These are phyloP conservation scores for Didymella segeticola DNA, from an alignment of 2,329 filamentous ascomycete genomes.

Conservation along the genomic window DNA sequence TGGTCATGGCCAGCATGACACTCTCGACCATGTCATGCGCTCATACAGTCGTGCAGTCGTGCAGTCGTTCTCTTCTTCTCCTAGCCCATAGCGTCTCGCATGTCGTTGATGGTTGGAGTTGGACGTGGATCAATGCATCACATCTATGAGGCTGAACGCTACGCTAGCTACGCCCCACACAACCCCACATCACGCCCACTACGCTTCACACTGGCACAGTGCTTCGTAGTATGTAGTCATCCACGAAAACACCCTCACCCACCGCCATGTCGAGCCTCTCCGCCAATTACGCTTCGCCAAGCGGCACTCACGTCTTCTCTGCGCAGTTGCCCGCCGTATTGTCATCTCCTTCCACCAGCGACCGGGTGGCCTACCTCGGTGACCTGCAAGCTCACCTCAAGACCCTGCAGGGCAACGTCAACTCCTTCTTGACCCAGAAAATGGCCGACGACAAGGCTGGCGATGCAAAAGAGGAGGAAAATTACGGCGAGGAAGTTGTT, in stretches of 20 bases:
- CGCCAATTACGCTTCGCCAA: constrained; percentile 63
- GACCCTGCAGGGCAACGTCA: constrained; percentile 70
- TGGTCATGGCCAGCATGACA: constrained; percentile 19
- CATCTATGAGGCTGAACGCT: constrained; percentile 14
- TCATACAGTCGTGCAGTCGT: not conserved
- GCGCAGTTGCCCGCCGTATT: constrained; percentile 25
- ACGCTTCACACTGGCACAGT: too few species aligned
- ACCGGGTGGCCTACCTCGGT: constrained; percentile 66
- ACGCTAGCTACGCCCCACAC: constrained; percentile 7
- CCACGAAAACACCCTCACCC: not conserved
- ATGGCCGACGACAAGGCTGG: constrained; percentile 74
- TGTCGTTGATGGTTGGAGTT: not conserved
- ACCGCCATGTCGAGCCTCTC: constrained; percentile 48
- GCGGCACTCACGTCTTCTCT: constrained; percentile 32
- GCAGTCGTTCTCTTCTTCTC: not conserved
- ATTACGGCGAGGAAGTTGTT: constrained; percentile 83
- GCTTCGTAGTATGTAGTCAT: too few species aligned
- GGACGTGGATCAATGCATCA: constrained; percentile 8
- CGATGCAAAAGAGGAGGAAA: constrained; percentile 64
- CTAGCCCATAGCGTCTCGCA: too few species aligned
- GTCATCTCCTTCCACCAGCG: constrained; percentile 44
- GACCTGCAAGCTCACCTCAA: constrained; percentile 64
- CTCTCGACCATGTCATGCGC: not conserved
- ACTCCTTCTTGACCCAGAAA: constrained; percentile 72
- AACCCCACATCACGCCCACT: constrained; percentile 10